Conservation (phyloP, 179 eudicot genomes). For the Camellia oleifera region DNA sequence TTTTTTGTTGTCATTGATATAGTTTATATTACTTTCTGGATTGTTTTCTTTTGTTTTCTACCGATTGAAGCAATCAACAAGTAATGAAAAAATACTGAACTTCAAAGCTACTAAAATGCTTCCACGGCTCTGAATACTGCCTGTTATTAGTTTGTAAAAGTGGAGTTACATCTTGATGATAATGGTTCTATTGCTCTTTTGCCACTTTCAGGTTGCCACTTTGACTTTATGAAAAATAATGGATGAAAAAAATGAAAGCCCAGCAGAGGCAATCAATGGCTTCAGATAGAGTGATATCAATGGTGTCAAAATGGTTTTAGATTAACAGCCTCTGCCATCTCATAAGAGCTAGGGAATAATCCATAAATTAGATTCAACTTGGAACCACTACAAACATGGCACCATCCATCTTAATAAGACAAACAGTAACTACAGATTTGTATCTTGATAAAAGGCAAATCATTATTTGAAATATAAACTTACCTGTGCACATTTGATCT, state of each 20-base stretch:
- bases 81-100: no score
- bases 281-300: neutral
- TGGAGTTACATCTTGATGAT: no score
- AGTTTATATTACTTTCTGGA: no score
- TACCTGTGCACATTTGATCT: conserved; percentile 73
- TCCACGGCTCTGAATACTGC: no score
- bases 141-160: no score
- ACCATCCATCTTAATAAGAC: neutral
- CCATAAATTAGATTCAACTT: neutral
- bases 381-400: neutral
- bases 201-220: no score
- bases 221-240: neutral
- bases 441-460: neutral
- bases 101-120: no score
- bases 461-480: neutral
- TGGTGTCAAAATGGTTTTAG: neutral
- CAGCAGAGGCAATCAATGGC: neutral
- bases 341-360: neutral
- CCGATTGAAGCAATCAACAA: no score
- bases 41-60: no score
- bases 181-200: no score
- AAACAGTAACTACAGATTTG: neutral
- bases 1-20: no score
- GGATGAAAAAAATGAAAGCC: neutral
- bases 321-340: neutral